A percentile compares a stretch with the other conserved stretches of the same genome.
These are phyloP conservation scores for Canavalia gladiata DNA, from an alignment of 306 rosid species.

Conservation along the genomic window DNA sequence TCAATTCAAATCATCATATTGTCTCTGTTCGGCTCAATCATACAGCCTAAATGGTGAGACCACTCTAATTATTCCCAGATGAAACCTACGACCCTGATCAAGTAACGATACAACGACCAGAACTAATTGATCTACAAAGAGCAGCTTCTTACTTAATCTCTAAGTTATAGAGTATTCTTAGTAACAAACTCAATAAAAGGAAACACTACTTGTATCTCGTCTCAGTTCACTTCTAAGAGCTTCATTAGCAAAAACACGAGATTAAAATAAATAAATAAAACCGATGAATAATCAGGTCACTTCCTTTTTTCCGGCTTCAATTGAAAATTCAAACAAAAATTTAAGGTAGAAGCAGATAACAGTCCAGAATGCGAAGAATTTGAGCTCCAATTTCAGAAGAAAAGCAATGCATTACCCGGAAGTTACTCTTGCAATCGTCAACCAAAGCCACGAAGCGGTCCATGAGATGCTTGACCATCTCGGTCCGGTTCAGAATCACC, in stretches of 20 bases:
- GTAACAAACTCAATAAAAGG: neutral
- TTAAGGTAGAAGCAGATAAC: neutral
- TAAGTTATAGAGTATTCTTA: neutral
- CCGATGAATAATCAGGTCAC: neutral
- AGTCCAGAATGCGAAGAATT: neutral
- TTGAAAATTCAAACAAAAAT: slow-evolving; percentile 16
- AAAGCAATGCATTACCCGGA: slow-evolving; percentile 65
- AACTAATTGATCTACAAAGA: slow-evolving; percentile 40
- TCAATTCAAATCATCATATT: slow-evolving; percentile 12
- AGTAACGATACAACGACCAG: neutral
- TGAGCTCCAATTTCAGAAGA: slow-evolving; percentile 38
- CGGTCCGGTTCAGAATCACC: slow-evolving; percentile 78
- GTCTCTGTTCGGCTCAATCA: neutral
- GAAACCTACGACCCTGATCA: slow-evolving; percentile 36
- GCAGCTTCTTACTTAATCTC: slow-evolving; percentile 39
- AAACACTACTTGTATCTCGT: slow-evolving; percentile 19
- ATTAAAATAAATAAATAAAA: neutral
- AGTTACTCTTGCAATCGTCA: slow-evolving; percentile 79
- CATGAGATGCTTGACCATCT: slow-evolving; percentile 72
- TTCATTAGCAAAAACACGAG: slow-evolving; percentile 19
- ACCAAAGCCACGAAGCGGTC: slow-evolving; percentile 80
- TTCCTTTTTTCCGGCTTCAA: slow-evolving; percentile 23
- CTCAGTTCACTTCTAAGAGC: slow-evolving; percentile 16
- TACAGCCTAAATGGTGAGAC: slow-evolving; percentile 7
- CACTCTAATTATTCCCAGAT: slow-evolving; percentile 16